Base-by-base conservation (phyloP, 2,329 filamentous ascomycete genomes). In the Calonectria pseudoturangicola region DNA sequence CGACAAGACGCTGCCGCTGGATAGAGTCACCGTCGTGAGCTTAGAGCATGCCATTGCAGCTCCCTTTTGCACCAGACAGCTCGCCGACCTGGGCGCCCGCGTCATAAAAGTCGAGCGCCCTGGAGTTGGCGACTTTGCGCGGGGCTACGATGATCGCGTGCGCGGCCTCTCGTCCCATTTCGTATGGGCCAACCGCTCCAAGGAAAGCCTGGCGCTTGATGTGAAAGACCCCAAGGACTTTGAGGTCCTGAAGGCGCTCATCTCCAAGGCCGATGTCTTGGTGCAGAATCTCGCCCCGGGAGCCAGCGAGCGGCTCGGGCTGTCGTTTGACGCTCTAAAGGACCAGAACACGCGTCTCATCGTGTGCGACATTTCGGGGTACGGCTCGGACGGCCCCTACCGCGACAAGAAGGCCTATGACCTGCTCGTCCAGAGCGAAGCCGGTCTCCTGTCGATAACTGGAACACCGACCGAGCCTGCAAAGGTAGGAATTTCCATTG, bases 21-120 rank as follows among this genome's bases (percentile, higher is more conserved):
- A 73, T 43, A 63, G 45, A 10, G 67, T 60, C 51, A 47, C 65
- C 28, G 87, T 90, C 9, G 85, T 90, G 27, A 87, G 87, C 48
- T 81, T 90, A 0, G 88, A 90, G 70, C 88, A 90, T 77, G 88
- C 88, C 58, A 88, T 90, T 73, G 87, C 88, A 0, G 88, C 87
- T 0, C 88, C 88, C 1, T 89, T 89, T 71, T 89, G 88, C 73
- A 90, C 89, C 0, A 83, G 88, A 0, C 88, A 90, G 64, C 83
- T 89, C 5, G 88, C 89, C 21, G 88, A 90, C 72, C 82, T 88
- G 10, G 89, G 89, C 15, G 88, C 88, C 2, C 83, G 88, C 6
- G 88, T 90, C 25, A 90, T 90, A 79, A 90, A 90, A 77, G 80
- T 90, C 25, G 88, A 90, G 75, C 85, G 89, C 0, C 88, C 88